Evolutionary conservation across 768 basidiomycete species (phyloP).

Genomic region (Lyophyllum shimeji): DNA sequence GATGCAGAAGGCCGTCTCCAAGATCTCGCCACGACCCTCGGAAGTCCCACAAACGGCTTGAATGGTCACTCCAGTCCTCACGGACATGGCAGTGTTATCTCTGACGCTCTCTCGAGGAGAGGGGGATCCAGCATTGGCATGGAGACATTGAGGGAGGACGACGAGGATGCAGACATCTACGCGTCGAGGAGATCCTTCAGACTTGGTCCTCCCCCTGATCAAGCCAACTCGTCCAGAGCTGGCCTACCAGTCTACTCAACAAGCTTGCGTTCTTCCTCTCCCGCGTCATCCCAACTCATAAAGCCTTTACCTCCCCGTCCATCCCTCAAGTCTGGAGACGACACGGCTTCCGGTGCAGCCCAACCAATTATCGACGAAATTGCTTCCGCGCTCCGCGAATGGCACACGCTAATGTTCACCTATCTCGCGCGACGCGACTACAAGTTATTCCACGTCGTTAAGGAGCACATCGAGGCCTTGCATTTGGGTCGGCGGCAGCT

Average conservation of each 20-base stretch:
- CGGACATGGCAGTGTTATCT: slow-evolving; percentile 38
- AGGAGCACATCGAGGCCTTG: slow-evolving; percentile 86
- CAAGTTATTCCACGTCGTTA: slow-evolving; percentile 81
- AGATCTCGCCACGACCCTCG: slow-evolving; percentile 64
- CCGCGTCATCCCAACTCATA: slow-evolving; percentile 58
- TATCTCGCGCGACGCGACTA: slow-evolving; percentile 91
- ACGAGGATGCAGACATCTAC: slow-evolving; percentile 47
- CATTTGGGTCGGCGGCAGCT: slow-evolving; percentile 92
- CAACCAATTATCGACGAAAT: slow-evolving; percentile 98
- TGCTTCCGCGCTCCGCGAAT: slow-evolving; percentile 93
- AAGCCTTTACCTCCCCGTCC: slow-evolving; percentile 89
- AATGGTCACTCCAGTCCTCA: slow-evolving; percentile 28
- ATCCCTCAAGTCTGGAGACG: slow-evolving; percentile 92
- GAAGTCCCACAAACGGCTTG: slow-evolving; percentile 23
- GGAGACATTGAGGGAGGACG: slow-evolving; percentile 63
- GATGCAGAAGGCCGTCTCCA: slow-evolving; percentile 87
- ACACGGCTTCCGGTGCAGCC: slow-evolving; percentile 76
- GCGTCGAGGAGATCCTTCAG: slow-evolving; percentile 61
- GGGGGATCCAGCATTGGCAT: slow-evolving; percentile 45
- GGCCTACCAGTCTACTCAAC: slow-evolving; percentile 72
- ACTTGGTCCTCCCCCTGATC: slow-evolving; percentile 72
- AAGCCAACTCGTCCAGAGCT: slow-evolving; percentile 69
- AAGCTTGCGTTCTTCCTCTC: slow-evolving; percentile 73
- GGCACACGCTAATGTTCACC: slow-evolving; percentile 89
- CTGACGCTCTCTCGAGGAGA: slow-evolving; percentile 49